phyloP scores from a whole-genome alignment of 176 grass and related monocot species.

The Chrysopogon serrulatus region DNA sequence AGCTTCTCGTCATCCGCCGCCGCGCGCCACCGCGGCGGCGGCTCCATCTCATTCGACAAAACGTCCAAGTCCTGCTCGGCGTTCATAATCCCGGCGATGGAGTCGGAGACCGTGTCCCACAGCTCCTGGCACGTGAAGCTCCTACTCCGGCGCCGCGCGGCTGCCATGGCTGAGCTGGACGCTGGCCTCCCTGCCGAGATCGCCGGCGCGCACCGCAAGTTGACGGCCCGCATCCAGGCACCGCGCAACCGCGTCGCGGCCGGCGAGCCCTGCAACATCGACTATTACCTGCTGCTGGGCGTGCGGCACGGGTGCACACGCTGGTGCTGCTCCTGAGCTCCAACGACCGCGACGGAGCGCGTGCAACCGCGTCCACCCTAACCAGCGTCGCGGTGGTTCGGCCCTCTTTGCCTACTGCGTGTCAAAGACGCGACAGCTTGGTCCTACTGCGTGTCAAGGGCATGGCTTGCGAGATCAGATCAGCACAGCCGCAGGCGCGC shows the following conservation, averaged over 20 bases:
- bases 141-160: conserved; percentile 75
- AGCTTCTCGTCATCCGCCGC: conserved; percentile 56
- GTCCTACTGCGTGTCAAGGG: too few species aligned
- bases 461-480: too few species aligned
- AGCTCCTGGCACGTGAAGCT: conserved; percentile 86
- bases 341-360: too few species aligned
- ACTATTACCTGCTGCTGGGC: conserved; percentile 67
- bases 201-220: conserved; percentile 55
- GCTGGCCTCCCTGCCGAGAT: conserved; percentile 75
- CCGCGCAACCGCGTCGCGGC: conserved; percentile 53
- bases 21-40: background rate
- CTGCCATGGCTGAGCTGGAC: conserved; percentile 79
- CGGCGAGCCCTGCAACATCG: conserved; percentile 62
- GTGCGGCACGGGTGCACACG: conserved; percentile 73
- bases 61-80: conserved; percentile 12
- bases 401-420: too few species aligned
- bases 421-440: too few species aligned
- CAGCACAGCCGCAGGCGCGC: too few species aligned
- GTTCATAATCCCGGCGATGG: conserved; percentile 31
- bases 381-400: too few species aligned
- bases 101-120: conserved; percentile 62
- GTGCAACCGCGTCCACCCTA: too few species aligned
- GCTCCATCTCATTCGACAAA: background rate
- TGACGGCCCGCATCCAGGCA: conserved; percentile 64
- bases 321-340: too few species aligned